These are phyloP conservation scores for Spirogloea muscicola DNA, from an alignment of 139 green algal genomes.

Conservation along the genomic window DNA sequence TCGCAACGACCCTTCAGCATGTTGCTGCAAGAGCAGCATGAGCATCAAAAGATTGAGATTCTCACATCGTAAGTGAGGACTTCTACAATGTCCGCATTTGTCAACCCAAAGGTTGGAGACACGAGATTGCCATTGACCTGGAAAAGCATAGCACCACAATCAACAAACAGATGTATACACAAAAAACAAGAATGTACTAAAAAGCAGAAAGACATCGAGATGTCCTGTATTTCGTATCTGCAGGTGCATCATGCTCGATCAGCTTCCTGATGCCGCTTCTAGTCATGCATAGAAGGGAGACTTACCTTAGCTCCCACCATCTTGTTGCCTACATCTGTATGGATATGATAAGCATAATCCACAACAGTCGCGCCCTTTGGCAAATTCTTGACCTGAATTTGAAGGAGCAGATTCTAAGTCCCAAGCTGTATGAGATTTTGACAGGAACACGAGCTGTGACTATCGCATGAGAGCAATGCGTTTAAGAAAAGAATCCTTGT, in stretches of 20 bases:
- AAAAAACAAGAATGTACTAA: not conserved
- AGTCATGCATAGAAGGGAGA: not conserved
- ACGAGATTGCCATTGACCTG: conserved; percentile 75
- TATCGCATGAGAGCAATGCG: too few species aligned
- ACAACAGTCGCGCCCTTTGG: conserved; percentile 79
- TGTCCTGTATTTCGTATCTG: too few species aligned
- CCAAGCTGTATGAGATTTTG: too few species aligned
- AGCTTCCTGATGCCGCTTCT: too few species aligned
- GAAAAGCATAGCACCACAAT: not conserved
- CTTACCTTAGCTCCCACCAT: conserved; percentile 61
- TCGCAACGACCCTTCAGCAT: too few species aligned
- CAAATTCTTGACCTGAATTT: conserved; percentile 65
- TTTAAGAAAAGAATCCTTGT: too few species aligned
- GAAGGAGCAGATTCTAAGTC: too few species aligned
- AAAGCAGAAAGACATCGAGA: too few species aligned
- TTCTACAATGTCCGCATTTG: conserved; percentile 82
- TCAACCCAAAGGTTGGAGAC: conserved; percentile 53
- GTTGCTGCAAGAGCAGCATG: too few species aligned
- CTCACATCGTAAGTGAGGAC: conserved; percentile 60
- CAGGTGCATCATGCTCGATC: too few species aligned
- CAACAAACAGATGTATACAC: not conserved
- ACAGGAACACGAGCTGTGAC: too few species aligned
- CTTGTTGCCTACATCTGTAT: conserved; percentile 72
- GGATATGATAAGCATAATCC: conserved; percentile 87
- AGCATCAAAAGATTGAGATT: too few species aligned